Percentiles rank a stretch among this genome's conserved stretches.
Conservation (phyloP, 2,329 filamentous ascomycete species). For the Trichoderma guizhouense region DNA sequence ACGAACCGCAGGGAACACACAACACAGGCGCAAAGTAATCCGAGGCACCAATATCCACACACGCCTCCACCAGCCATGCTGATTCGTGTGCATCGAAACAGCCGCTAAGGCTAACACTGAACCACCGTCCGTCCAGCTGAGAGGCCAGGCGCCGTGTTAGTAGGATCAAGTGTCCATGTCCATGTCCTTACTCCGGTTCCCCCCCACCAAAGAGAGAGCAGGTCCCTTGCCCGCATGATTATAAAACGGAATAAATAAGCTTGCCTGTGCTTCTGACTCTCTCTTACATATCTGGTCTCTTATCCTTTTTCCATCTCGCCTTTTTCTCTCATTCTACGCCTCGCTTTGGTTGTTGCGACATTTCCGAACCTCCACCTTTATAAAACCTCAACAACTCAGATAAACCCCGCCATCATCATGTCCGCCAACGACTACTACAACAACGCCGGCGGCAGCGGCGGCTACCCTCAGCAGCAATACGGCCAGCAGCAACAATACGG, state of each 20-base stretch:
- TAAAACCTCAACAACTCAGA: not conserved
- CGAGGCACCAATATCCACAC: not conserved
- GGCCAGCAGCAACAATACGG: slow-evolving; percentile 25
- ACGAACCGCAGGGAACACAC: not conserved
- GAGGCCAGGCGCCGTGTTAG: not conserved
- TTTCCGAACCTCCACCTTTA: not conserved
- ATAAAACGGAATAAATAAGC: slow-evolving; percentile 12
- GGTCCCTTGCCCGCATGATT: not conserved
- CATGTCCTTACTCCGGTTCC: not conserved
- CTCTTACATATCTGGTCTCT: not conserved
- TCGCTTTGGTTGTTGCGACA: not conserved
- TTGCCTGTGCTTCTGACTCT: not conserved
- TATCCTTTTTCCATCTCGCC: not conserved
- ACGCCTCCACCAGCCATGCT: not conserved
- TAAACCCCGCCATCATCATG: slow-evolving; percentile 32
- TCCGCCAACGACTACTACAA: slow-evolving; percentile 40
- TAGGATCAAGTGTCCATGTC: not conserved
- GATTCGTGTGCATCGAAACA: not conserved
- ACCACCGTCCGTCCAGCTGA: not conserved
- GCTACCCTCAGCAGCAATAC: slow-evolving; percentile 25
- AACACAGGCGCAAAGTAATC: not conserved
- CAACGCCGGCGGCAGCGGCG: slow-evolving; percentile 24
- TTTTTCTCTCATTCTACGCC: not conserved
- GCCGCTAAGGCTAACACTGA: not conserved
- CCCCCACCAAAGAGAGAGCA: not conserved